Percentiles rank a stretch among this genome's conserved stretches.
Conservation (phyloP, 2,329 filamentous ascomycete species). For the Cladobotryum protrusum region DNA sequence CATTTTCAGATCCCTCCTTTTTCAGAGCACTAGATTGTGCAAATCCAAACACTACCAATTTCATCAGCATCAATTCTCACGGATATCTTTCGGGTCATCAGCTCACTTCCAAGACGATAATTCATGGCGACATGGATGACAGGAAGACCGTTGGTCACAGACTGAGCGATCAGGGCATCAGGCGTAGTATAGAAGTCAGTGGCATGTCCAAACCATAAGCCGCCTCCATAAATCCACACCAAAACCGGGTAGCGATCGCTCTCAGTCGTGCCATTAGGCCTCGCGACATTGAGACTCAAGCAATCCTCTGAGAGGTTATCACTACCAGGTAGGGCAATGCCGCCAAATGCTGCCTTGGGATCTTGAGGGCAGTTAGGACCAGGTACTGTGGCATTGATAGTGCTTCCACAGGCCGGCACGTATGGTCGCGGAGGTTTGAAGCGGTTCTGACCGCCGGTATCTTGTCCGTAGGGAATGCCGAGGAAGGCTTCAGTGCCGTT, state of each 20-base stretch:
- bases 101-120: conserved; percentile 22
- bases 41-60: conserved; percentile 21
- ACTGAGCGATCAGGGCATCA: conserved; percentile 40
- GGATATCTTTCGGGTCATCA: neutral
- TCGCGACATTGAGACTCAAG: conserved; percentile 29
- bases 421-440: conserved; percentile 39
- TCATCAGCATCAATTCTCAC: neutral
- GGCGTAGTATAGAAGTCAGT: conserved; percentile 31
- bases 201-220: conserved; percentile 27
- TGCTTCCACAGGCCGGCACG: conserved; percentile 24
- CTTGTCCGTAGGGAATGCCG: conserved; percentile 40
- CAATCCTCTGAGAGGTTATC: conserved; percentile 30
- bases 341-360: conserved; percentile 26
- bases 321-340: conserved; percentile 23
- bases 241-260: conserved; percentile 29
- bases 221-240: conserved; percentile 29
- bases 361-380: conserved; percentile 41
- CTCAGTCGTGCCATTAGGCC: conserved; percentile 20
- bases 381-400: conserved; percentile 32
- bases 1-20: conserved; percentile 29
- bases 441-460: conserved; percentile 38
- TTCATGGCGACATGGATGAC: conserved; percentile 31
- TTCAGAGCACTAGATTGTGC: conserved; percentile 19
- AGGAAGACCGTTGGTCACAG: conserved; percentile 34
- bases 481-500: conserved; percentile 42